Conservation (phyloP, 2,329 filamentous ascomycete genomes). For the Fusarium virguliforme region DNA sequence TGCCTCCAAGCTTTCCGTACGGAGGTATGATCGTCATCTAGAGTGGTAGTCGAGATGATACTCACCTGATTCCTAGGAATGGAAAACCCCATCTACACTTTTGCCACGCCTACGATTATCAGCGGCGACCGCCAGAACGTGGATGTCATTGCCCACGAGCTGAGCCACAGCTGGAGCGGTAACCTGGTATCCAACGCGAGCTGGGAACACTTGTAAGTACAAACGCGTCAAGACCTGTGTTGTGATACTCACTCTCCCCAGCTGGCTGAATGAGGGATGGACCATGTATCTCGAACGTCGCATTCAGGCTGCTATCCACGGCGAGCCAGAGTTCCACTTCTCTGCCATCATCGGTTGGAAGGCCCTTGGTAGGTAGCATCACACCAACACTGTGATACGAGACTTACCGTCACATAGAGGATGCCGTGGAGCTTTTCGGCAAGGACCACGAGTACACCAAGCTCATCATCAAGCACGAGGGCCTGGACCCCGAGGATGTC, state of each 20-base stretch:
- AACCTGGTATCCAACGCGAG: slow-evolving; percentile 85
- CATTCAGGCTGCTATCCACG: slow-evolving; percentile 83
- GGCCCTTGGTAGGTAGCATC: slow-evolving; percentile 71
- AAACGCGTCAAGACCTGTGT: not conserved
- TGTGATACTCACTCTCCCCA: slow-evolving; percentile 48
- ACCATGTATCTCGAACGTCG: slow-evolving; percentile 94
- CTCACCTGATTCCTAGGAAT: slow-evolving; percentile 68
- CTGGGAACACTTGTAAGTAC: slow-evolving; percentile 83
- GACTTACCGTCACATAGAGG: slow-evolving; percentile 64
- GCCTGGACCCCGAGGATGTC: slow-evolving; percentile 94
- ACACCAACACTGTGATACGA: not conserved
- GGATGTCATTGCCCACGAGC: slow-evolving; percentile 94
- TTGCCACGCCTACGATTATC: slow-evolving; percentile 94
- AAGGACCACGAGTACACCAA: slow-evolving; percentile 94
- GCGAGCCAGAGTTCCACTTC: slow-evolving; percentile 90
- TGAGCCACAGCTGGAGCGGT: slow-evolving; percentile 86
- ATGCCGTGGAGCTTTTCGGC: slow-evolving; percentile 84
- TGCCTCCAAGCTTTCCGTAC: slow-evolving; percentile 92
- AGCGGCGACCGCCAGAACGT: slow-evolving; percentile 92
- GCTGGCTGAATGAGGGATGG: slow-evolving; percentile 86
- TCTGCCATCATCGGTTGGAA: slow-evolving; percentile 98
- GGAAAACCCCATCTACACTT: slow-evolving; percentile 96
- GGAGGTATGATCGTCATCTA: slow-evolving; percentile 70
- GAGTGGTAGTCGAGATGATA: not conserved
- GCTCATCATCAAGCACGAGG: slow-evolving; percentile 87